Conservation (phyloP, 768 basidiomycete genomes). For the Leccinum disarticulatum region DNA sequence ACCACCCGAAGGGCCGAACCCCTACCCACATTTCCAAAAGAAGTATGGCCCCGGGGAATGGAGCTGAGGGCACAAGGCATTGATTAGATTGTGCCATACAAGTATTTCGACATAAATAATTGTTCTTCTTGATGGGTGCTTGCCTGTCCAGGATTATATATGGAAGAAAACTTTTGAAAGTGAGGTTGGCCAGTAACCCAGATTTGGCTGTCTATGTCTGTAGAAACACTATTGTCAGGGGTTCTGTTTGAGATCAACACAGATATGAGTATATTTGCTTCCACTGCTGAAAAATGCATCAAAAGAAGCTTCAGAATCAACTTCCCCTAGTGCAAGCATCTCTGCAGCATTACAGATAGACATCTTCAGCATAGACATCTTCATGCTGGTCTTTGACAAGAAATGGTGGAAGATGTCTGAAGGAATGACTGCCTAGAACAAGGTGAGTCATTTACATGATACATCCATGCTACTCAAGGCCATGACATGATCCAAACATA, state of each 20-base stretch:
- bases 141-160: too few relatives aligned
- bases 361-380: background rate
- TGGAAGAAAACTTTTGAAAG: background rate
- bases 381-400: background rate
- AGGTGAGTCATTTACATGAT: background rate
- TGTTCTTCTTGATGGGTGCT: too few relatives aligned
- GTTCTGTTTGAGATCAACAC: constrained; percentile 5
- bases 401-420: background rate
- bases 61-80: constrained; percentile 1
- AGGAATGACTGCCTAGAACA: background rate
- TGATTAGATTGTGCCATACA: background rate
- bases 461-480: too few relatives aligned
- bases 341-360: background rate
- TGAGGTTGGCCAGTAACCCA: constrained; percentile 9
- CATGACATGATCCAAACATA: background rate
- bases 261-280: background rate
- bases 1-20: background rate
- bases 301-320: background rate
- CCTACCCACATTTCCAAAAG: background rate
- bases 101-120: too few relatives aligned
- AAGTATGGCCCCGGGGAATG: background rate
- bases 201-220: constrained; percentile 19
- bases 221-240: background rate
- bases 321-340: background rate
- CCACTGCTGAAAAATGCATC: constrained; percentile 6